Evolutionary conservation across 2,329 filamentous ascomycete species (phyloP), one percentile per base, ranked within the genome.

Genomic region (Ophiostoma novo-ulmi): DNA sequence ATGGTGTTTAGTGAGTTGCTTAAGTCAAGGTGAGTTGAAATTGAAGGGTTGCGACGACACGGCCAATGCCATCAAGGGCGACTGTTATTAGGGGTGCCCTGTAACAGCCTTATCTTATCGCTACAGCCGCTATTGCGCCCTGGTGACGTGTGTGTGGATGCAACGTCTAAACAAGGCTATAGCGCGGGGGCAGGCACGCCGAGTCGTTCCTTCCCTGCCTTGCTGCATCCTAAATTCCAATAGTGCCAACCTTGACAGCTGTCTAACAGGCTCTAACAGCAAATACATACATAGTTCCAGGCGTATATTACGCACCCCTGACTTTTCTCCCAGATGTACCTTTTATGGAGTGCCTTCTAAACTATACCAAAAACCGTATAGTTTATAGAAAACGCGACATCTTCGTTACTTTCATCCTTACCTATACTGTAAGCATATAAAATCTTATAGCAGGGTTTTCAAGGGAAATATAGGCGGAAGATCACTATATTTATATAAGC

Each of bases 141-240:
- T 58, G 22, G 38, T 66, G 64, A 48, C 39, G 65, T 67, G 39
- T 58, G 22, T 58, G 52, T 58, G 52, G 52, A 58, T 26, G 22
- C n/a, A 14, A 10, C n/a, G 52, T 10, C 52, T 26, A 63, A 35
- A 63, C 26, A 36, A 13, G 58, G 26, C 26, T 63, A 63, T 35
- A 63, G 58, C 26, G 58, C 58, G 52, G 31, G 35, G 61, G 61
- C 58, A 64, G n/a, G 63, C n/a, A 36, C 63, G 63, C 35, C 36
- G 35, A 58, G 52, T 20, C 31, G 61, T 38, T 5, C 36, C 61
- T 38, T 26, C 58, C 26, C 17, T 48, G 44, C 6, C 44, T n/a
- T 48, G 6, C 44, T 48, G 44, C 44, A 48, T 3, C 44, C 44
- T 48, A 48, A 26, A 58, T 26, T 17, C 52, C 52, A 58, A 58